phyloP scores from a whole-genome alignment of 2,329 filamentous ascomycete genomes.

The Aspergillus calidoustus region DNA sequence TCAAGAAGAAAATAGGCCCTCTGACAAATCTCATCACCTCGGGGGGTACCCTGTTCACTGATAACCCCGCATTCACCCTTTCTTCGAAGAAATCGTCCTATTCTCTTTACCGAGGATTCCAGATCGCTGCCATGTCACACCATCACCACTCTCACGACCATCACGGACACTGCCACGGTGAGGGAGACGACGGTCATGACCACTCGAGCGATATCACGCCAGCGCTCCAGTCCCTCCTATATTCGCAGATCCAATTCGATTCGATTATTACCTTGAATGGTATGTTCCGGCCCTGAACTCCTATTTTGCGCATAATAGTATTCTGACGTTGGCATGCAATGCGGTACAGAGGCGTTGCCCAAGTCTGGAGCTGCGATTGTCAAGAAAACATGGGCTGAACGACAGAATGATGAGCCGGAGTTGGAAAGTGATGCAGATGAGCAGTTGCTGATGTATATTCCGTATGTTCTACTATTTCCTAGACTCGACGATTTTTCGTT shows the following conservation, averaged over 20 bases:
- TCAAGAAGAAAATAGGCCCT: not conserved
- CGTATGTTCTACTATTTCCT: slow-evolving; percentile 59
- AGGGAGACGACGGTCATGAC: slow-evolving; percentile 67
- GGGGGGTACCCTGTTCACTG: not conserved
- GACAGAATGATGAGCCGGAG: slow-evolving; percentile 72
- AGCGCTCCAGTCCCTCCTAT: slow-evolving; percentile 86
- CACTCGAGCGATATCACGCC: slow-evolving; percentile 92
- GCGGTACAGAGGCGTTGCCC: slow-evolving; percentile 57
- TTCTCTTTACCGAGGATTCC: not conserved
- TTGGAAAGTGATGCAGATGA: slow-evolving; percentile 87
- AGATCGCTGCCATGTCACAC: slow-evolving; percentile 34
- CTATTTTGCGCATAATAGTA: too few relatives aligned
- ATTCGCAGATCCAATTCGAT: slow-evolving; percentile 90
- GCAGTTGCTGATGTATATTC: slow-evolving; percentile 89
- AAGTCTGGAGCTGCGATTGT: slow-evolving; percentile 75
- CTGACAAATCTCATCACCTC: not conserved
- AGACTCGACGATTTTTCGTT: not conserved
- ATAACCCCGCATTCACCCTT: not conserved
- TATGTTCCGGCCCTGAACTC: slow-evolving; percentile 18
- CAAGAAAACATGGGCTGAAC: slow-evolving; percentile 88
- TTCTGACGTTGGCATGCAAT: not conserved
- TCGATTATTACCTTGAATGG: slow-evolving; percentile 82
- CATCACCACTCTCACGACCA: slow-evolving; percentile 47
- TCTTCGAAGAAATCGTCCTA: not conserved
- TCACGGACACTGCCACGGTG: slow-evolving; percentile 52